Percentiles rank a stretch among this genome's conserved stretches.
These are phyloP conservation scores for Exophiala lecanii-corni DNA, from an alignment of 2,329 filamentous ascomycete species.

Conservation along the genomic window DNA sequence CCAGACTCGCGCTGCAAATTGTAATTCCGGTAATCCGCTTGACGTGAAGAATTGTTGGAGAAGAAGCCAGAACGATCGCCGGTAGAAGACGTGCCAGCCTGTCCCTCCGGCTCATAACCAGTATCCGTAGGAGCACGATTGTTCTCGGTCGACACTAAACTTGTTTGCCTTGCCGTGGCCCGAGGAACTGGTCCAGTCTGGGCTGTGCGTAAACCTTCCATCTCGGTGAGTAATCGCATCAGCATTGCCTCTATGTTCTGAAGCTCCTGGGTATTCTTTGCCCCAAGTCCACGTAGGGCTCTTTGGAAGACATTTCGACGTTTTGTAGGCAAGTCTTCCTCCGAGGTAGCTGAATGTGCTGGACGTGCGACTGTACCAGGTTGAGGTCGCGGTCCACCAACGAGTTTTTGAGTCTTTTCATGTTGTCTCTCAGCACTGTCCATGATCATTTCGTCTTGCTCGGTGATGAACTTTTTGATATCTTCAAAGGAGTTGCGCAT, in stretches of 20 bases:
- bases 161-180: conserved; percentile 36
- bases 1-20: conserved; percentile 57
- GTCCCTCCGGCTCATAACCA: conserved; percentile 80
- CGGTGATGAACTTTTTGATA: conserved; percentile 85
- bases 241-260: conserved; percentile 87
- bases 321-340: conserved; percentile 64
- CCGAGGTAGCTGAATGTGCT: conserved; percentile 45
- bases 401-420: conserved; percentile 75
- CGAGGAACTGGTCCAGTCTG: conserved; percentile 40
- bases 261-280: conserved; percentile 83
- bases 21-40: conserved; percentile 38
- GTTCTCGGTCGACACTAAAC: conserved; percentile 65
- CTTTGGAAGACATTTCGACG: conserved; percentile 90
- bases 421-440: conserved; percentile 82
- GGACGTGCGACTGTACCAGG: conserved; percentile 59
- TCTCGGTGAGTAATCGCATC: conserved; percentile 84
- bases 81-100: conserved; percentile 69
- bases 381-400: conserved; percentile 81
- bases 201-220: conserved; percentile 70
- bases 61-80: conserved; percentile 68
- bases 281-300: conserved; percentile 83
- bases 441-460: conserved; percentile 86
- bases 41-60: conserved; percentile 46
- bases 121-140: conserved; percentile 63
- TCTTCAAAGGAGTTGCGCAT: conserved; percentile 97